Conservation (phyloP, 257 asterid species). For the Misopates orontium region DNA sequence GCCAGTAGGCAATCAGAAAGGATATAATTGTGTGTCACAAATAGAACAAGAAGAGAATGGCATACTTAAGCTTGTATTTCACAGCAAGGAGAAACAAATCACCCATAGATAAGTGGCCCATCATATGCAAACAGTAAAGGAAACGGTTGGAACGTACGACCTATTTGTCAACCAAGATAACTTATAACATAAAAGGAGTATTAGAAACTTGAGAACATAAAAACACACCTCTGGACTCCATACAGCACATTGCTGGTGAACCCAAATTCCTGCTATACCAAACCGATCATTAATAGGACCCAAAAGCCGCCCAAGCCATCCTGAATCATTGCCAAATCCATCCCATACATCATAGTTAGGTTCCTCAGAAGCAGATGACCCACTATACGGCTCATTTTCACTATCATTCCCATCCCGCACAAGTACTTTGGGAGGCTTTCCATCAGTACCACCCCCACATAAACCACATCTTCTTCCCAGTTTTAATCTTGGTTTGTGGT, state of each 20-base stretch:
- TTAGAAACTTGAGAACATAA: slow-evolving; percentile 12
- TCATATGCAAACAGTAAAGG: slow-evolving; percentile 17
- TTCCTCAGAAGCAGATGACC: slow-evolving; percentile 87
- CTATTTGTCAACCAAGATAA: slow-evolving; percentile 19
- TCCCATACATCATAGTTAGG: slow-evolving; percentile 88
- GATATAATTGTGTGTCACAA: not conserved
- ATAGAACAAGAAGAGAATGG: not conserved
- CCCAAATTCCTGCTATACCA: slow-evolving; percentile 99
- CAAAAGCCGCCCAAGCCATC: slow-evolving; percentile 96
- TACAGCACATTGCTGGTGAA: slow-evolving; percentile 99
- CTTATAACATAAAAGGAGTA: slow-evolving; percentile 11
- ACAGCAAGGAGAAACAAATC: not conserved
- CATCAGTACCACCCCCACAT: slow-evolving; percentile 93
- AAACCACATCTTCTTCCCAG: slow-evolving; percentile 93
- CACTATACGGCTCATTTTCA: slow-evolving; percentile 81
- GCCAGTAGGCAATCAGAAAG: slow-evolving; percentile 9
- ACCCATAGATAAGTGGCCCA: slow-evolving; percentile 1
- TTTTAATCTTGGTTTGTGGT: slow-evolving; percentile 55
- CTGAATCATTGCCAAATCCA: slow-evolving; percentile 94
- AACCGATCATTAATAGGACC: slow-evolving; percentile 95
- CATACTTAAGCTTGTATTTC: too few species aligned
- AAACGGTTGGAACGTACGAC: slow-evolving; percentile 5
- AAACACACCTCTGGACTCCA: slow-evolving; percentile 98
- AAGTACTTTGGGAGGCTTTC: slow-evolving; percentile 85
- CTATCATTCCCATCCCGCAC: slow-evolving; percentile 65